Conservation (phyloP, 2,329 filamentous ascomycete species). For the Cladosporium cucumerinum region DNA sequence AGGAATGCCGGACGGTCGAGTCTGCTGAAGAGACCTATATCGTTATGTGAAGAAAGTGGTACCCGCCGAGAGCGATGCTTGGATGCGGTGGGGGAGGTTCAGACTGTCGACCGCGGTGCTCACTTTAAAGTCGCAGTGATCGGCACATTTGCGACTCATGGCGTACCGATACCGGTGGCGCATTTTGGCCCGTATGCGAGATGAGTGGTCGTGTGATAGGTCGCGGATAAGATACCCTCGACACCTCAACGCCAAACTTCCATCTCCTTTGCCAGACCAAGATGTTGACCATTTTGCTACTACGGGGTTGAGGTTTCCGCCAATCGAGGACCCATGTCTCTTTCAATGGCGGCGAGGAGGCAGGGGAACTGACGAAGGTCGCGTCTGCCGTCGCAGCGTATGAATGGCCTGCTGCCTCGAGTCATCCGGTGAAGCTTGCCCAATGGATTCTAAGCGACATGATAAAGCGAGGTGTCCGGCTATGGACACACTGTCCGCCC, state of each 20-base stretch:
- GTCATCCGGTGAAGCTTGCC: slow-evolving; percentile 49
- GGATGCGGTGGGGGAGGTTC: background rate
- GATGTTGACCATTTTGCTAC: background rate
- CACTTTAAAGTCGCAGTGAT: background rate
- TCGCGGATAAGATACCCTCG: background rate
- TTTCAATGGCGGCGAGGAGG: slow-evolving; percentile 41
- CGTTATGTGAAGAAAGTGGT: background rate
- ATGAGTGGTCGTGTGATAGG: slow-evolving; percentile 10
- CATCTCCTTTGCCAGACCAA: slow-evolving; percentile 3
- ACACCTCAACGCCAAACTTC: slow-evolving; percentile 8
- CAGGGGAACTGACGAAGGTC: slow-evolving; percentile 38
- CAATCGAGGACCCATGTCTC: slow-evolving; percentile 34
- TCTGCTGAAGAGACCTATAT: slow-evolving; percentile 18
- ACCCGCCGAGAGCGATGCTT: background rate
- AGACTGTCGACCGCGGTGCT: background rate
- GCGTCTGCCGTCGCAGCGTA: slow-evolving; percentile 44
- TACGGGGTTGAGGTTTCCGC: slow-evolving; percentile 18
- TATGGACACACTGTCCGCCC: slow-evolving; percentile 47
- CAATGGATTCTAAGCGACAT: slow-evolving; percentile 45
- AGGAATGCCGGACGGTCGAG: slow-evolving; percentile 19
- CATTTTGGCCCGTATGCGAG: background rate
- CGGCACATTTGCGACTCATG: background rate
- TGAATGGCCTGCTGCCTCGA: slow-evolving; percentile 51
- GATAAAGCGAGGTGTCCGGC: slow-evolving; percentile 38
- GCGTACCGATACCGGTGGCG: background rate